phyloP scores from a whole-genome alignment of 2,329 filamentous ascomycete genomes.

The Ilyonectria destructans region DNA sequence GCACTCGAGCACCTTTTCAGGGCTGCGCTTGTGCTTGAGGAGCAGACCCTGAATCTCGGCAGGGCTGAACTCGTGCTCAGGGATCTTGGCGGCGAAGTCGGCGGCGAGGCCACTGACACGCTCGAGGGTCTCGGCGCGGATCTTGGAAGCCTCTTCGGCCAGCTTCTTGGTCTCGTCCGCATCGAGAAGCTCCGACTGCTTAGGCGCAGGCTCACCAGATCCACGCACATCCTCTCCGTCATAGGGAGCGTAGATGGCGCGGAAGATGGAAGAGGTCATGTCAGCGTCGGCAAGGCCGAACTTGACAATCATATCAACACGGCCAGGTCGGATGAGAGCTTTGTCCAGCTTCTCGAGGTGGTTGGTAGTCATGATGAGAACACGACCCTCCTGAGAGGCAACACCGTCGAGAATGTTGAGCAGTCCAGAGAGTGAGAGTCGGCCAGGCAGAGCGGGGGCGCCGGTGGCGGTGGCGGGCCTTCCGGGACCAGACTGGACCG shows the following conservation, averaged over 20 bases:
- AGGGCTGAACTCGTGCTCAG: slow-evolving; percentile 70
- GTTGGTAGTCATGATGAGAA: slow-evolving; percentile 78
- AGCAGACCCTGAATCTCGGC: slow-evolving; percentile 75
- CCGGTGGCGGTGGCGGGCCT: slow-evolving; percentile 19
- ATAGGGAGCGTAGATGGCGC: slow-evolving; percentile 71
- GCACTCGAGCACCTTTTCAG: slow-evolving; percentile 64
- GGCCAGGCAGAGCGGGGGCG: slow-evolving; percentile 40
- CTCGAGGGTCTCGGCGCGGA: slow-evolving; percentile 56
- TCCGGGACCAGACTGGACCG: slow-evolving; percentile 18
- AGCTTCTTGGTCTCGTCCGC: slow-evolving; percentile 50
- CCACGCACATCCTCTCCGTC: slow-evolving; percentile 50
- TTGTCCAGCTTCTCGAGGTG: slow-evolving; percentile 74
- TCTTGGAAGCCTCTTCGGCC: slow-evolving; percentile 51
- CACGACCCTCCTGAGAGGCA: slow-evolving; percentile 74
- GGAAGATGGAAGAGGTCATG: slow-evolving; percentile 71
- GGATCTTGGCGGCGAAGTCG: slow-evolving; percentile 67
- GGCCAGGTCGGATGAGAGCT: slow-evolving; percentile 74
- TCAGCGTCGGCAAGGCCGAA: slow-evolving; percentile 69
- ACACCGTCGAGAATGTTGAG: slow-evolving; percentile 88
- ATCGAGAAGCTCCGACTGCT: slow-evolving; percentile 36
- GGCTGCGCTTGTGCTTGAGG: slow-evolving; percentile 69
- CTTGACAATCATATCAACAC: slow-evolving; percentile 73
- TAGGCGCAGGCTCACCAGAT: slow-evolving; percentile 14
- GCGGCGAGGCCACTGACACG: slow-evolving; percentile 63
- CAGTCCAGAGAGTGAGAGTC: slow-evolving; percentile 81